Evolutionary conservation across 768 basidiomycete species (phyloP), one percentile per base, ranked within the genome.

Genomic region (Trametes cingulata): DNA sequence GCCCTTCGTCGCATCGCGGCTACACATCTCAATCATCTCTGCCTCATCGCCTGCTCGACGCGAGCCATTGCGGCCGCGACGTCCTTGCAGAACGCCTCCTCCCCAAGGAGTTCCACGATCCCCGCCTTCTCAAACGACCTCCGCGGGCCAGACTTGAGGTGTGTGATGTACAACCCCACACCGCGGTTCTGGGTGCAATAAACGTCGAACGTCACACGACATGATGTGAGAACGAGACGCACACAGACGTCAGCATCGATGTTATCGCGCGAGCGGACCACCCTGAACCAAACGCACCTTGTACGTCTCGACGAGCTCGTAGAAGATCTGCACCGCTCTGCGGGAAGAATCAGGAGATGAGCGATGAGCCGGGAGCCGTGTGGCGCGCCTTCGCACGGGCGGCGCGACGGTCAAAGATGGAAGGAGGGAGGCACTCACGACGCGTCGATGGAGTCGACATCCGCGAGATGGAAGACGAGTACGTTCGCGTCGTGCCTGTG

Each of bases 401-500:
- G 29, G 24, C 14, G 13, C 22, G 56, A 43, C 20, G 33, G 8
- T 17, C 7, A 41, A 42, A 22, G 35, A 48, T 37, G 39, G 37
- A 37, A 25, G 33, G 46, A 25, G 9, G 35, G 15, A 22, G 45
- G 36, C 20, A 76, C 89, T 73, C 68, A 95, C 90, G 92, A 93
- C 8, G 96, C 94, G 71, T 99, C 96, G 60, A 92, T 87, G 17
- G 80, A 83, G 58, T 95, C 92, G 3, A 97, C 90, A 74, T 98
- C 96, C 13, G 89, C 88, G 80, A 98, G 82, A 67, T 98, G 95
- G 74, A 99, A 95, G 20, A 97, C 92, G 22, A 98, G 74, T 2
- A 86, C 85, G 13, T 80, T 83, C 5, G 94, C 87, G 58, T 88
- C 81, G 54, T 86, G 83, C 62, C 94, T 79, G 14, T 85, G 79